Evolutionary conservation across 2,329 filamentous ascomycete species (phyloP).

Genomic region (Penicillium concentricum): DNA sequence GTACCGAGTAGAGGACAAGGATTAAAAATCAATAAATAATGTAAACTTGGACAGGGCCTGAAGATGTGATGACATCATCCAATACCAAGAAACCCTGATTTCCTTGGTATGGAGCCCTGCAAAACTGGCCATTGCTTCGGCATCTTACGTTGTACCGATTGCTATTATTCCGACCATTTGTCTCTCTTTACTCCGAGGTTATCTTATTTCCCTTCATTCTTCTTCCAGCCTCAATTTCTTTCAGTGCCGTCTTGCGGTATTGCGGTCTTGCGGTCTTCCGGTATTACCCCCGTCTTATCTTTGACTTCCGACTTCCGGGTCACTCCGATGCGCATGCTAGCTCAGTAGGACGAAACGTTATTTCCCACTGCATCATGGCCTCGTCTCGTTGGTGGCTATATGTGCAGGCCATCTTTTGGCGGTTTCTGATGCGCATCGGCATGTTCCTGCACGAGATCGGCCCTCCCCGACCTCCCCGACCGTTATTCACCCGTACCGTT

Average conservation of each 20-base stretch:
- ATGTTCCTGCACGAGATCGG: slow-evolving; percentile 67
- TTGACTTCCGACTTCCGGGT: background rate
- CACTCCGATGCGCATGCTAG: background rate
- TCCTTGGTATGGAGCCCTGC: slow-evolving; percentile 5
- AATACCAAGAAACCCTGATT: slow-evolving; percentile 3
- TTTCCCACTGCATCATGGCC: slow-evolving; percentile 25
- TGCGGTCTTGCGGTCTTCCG: background rate
- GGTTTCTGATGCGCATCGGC: slow-evolving; percentile 65
- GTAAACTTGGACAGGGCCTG: background rate
- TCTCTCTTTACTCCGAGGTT: background rate
- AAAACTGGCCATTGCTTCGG: background rate
- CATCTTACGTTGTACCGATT: background rate
- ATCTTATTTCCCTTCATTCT: background rate
- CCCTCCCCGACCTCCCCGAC: slow-evolving; percentile 59
- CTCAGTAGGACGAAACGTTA: background rate
- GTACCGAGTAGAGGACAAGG: background rate
- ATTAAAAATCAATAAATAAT: background rate
- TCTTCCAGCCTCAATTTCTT: background rate
- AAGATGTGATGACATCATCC: slow-evolving; percentile 5
- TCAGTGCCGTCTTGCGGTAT: background rate
- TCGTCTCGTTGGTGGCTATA: slow-evolving; percentile 59
- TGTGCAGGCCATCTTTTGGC: slow-evolving; percentile 64
- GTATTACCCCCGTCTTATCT: background rate
- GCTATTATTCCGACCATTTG: background rate
- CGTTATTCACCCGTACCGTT: slow-evolving; percentile 59